Percentiles rank a stretch among this genome's conserved stretches.
phyloP scores from a whole-genome alignment of 1,284 basidiomycete species.

The Ustilago trichophora region DNA sequence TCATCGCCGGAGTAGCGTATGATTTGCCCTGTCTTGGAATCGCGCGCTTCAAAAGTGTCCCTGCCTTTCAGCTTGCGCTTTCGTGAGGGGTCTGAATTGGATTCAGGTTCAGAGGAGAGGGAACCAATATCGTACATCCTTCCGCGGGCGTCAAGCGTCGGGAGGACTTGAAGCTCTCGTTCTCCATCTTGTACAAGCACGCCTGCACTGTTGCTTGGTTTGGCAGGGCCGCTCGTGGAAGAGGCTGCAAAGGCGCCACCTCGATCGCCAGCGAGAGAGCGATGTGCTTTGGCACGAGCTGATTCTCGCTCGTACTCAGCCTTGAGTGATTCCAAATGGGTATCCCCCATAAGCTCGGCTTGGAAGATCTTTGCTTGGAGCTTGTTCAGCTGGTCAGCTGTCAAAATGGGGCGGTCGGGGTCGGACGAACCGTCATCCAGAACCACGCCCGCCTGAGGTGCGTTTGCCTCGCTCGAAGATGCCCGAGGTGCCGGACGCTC shows the following conservation, averaged over 20 bases:
- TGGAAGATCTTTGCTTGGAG: constrained; percentile 91
- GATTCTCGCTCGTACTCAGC: constrained; percentile 80
- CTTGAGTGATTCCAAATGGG: constrained; percentile 79
- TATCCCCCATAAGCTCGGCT: constrained; percentile 81
- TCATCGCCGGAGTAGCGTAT: constrained; percentile 73
- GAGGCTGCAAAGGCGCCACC: constrained; percentile 40
- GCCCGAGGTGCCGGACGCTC: constrained; percentile 1
- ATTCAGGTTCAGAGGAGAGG: constrained; percentile 68
- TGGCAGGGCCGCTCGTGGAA: background rate
- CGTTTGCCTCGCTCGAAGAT: too few species aligned
- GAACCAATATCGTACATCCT: constrained; percentile 89
- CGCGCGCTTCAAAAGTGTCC: constrained; percentile 80
- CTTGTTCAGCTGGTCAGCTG: constrained; percentile 78
- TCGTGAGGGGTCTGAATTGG: constrained; percentile 28
- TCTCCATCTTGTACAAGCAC: constrained; percentile 23
- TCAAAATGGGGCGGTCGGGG: constrained; percentile 55
- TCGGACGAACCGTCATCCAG: constrained; percentile 15
- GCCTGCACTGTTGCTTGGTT: background rate
- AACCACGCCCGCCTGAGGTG: constrained; percentile 10
- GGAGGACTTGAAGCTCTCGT: constrained; percentile 78
- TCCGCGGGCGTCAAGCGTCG: constrained; percentile 86
- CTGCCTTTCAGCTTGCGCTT: constrained; percentile 77
- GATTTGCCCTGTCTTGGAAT: constrained; percentile 73
- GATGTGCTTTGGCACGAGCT: constrained; percentile 70
- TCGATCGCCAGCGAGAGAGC: constrained; percentile 62